Evolutionary conservation across 345 rosid genomes (phyloP).

Genomic region (Eucalyptus regnans): DNA sequence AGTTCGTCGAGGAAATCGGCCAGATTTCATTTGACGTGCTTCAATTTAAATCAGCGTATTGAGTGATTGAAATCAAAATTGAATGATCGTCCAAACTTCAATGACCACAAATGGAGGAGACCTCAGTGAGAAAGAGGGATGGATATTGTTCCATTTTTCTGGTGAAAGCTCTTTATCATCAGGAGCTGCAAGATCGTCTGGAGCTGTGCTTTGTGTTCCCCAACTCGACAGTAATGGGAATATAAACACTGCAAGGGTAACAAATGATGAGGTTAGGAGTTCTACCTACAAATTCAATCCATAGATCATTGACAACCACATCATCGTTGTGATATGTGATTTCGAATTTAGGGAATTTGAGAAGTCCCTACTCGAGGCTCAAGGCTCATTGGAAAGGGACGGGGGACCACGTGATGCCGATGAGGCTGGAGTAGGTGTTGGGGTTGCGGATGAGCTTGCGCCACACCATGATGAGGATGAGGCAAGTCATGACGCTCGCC

Average conservation of each 20-base stretch:
- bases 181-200: rapidly evolving
- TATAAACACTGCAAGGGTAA: too few relatives aligned
- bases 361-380: too few relatives aligned
- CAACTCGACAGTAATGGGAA: rapidly evolving
- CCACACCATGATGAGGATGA: constrained; percentile 95
- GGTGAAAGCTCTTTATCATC: too few relatives aligned
- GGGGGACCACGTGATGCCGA: constrained; percentile 83
- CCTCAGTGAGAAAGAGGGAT: too few relatives aligned
- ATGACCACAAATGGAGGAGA: too few relatives aligned
- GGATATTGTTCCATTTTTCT: too few relatives aligned
- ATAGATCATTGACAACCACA: neutral
- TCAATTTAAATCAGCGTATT: too few relatives aligned
- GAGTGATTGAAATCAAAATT: too few relatives aligned
- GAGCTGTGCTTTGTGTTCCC: too few relatives aligned
- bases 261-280: neutral
- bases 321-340: neutral
- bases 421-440: constrained; percentile 87
- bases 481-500: constrained; percentile 80
- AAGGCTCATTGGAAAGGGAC: constrained; percentile 49
- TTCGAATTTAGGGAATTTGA: neutral
- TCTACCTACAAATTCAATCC: constrained; percentile 46
- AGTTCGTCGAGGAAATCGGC: too few relatives aligned
- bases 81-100: too few relatives aligned
- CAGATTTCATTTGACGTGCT: too few relatives aligned
- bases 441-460: constrained; percentile 82